Percentiles rank a stretch among this genome's conserved stretches.
These are phyloP conservation scores for Pseudonitzschia multiseries DNA, from an alignment of 108 stramenopile genomes.

Conservation along the genomic window DNA sequence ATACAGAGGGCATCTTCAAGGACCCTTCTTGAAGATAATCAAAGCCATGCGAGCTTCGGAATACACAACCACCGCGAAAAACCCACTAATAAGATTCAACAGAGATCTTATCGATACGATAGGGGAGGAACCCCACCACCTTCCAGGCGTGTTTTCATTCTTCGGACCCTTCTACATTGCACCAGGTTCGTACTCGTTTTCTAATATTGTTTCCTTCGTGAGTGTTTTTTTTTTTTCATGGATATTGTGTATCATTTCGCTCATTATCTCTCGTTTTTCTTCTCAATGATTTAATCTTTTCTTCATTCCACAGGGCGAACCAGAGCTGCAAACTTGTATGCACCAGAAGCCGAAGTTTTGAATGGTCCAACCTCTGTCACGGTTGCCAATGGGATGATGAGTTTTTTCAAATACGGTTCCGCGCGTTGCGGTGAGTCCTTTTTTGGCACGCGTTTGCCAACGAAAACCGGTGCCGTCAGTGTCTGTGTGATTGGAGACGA, in stretches of 20 bases:
- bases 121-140: constrained; percentile 45
- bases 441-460: not conserved
- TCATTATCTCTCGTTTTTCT: not conserved
- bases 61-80: constrained; percentile 20
- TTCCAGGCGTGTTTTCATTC: constrained; percentile 61
- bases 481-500: not conserved
- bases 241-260: too few relatives aligned
- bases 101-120: constrained; percentile 29
- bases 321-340: constrained; percentile 29
- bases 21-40: constrained; percentile 57
- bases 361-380: constrained; percentile 33
- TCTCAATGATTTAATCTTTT: constrained; percentile 19
- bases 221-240: not conserved
- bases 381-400: constrained; percentile 46
- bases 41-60: constrained; percentile 59
- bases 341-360: constrained; percentile 54
- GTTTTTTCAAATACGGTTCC: constrained; percentile 59
- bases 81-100: not conserved
- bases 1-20: constrained; percentile 42
- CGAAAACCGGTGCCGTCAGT: not conserved
- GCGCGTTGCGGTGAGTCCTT: constrained; percentile 24
- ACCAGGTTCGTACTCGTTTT: constrained; percentile 14
- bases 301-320: constrained; percentile 44
- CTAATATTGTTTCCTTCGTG: too few relatives aligned
- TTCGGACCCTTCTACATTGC: constrained; percentile 49